A percentile compares a stretch with the other conserved stretches of the same genome.
These are phyloP conservation scores for Alternaria sp. DNA, from an alignment of 2,329 filamentous ascomycete genomes.

Conservation along the genomic window DNA sequence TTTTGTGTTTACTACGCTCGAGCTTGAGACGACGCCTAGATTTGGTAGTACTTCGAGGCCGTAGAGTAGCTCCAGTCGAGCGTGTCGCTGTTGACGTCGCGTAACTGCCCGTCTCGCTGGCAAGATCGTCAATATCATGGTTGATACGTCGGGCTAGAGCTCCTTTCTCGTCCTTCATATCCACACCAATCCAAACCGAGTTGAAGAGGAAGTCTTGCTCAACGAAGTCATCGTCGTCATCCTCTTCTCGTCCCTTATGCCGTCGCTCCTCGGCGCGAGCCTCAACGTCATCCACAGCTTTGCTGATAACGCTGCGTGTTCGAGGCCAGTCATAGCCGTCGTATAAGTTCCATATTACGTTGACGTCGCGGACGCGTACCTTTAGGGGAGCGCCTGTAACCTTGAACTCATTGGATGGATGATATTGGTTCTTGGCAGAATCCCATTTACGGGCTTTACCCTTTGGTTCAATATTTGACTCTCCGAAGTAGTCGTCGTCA, in stretches of 20 bases:
- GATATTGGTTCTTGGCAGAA: constrained; percentile 76
- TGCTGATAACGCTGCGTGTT: constrained; percentile 83
- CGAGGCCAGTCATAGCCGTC: constrained; percentile 96
- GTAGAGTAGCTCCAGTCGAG: constrained; percentile 47
- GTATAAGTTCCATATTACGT: constrained; percentile 96
- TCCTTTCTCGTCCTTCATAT: constrained; percentile 81
- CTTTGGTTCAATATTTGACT: constrained; percentile 64
- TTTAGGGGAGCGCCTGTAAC: constrained; percentile 73
- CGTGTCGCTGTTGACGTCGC: constrained; percentile 65
- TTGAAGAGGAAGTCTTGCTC: constrained; percentile 98
- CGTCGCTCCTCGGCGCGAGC: constrained; percentile 78
- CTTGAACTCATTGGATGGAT: constrained; percentile 66
- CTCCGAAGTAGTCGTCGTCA: constrained; percentile 76
- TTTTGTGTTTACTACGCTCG: constrained; percentile 85
- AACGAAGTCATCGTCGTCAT: constrained; percentile 66
- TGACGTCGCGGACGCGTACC: constrained; percentile 81
- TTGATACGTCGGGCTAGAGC: constrained; percentile 87
- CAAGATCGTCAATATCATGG: constrained; percentile 81
- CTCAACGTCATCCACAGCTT: constrained; percentile 89
- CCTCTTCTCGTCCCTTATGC: constrained; percentile 64
- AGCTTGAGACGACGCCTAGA: constrained; percentile 69
- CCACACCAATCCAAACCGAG: constrained; percentile 95
- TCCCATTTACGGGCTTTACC: constrained; percentile 81
- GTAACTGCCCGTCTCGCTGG: constrained; percentile 88
- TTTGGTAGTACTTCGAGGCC: constrained; percentile 50